Evolutionary conservation across 208 protist species (phyloP), one percentile per base, ranked within the genome.

Genomic region (Crithidia fasciculata): DNA sequence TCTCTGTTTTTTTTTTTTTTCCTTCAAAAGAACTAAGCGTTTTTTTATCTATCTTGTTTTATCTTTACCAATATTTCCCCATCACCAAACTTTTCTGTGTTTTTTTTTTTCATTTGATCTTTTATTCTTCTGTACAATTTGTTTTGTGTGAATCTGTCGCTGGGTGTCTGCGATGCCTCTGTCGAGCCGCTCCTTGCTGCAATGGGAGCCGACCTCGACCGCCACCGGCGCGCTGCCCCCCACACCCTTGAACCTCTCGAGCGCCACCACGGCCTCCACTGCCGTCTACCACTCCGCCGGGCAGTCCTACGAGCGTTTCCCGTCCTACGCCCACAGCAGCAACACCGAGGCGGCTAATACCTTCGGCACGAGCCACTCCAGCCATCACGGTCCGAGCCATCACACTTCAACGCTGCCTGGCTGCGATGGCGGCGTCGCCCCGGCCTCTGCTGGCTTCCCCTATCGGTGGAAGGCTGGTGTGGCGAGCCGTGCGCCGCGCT

Each of bases 261-360:
- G 28, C 28, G 28, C 28, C 49, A 37, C 49, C 2, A 55, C 57
- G 10, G 65, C 49, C 41, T 68, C 73, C 52, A 72, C 64, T 43
- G 47, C 39, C 13, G 59, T 65, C 28, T 78, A 72, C 59, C 53
- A 55, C 65, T 77, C 64, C 52, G 41, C 47, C 3, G 44, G 39
- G 28, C 64, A n/a, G 8, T 72, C 65, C 0, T 70, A 53, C 45
- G 53, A 19, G 8, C 65, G 19, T 16, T 4, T 49, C 8, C 57
- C 54, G 12, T 63, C 59, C 4, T 50, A 28, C 39, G 40, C 62
- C 44, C 65, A 65, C 44, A 72, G 58, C 43, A 65, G 41, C n/a
- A 15, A 8, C 44, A 68, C 64, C 4, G 56, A 50, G 5, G 44
- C 72, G 0, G 18, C 37, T 0, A 59, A 63, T 52, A 47, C 73